A percentile compares a stretch with the other conserved stretches of the same genome.
Conservation (phyloP, 306 rosid genomes). For the Parietaria judaica region DNA sequence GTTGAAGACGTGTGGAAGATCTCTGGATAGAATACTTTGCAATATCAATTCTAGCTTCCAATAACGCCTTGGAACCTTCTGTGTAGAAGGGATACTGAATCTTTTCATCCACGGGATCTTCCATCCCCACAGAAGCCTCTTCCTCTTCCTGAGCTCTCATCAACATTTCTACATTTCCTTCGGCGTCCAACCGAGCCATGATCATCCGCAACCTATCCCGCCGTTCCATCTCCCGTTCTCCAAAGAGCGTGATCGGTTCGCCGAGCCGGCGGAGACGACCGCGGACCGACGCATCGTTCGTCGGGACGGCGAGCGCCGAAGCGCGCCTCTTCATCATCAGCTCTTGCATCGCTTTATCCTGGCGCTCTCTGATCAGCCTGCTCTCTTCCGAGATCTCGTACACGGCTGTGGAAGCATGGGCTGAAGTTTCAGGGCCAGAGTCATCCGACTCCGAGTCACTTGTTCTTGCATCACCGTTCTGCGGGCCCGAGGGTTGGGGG, state of each 20-base stretch:
- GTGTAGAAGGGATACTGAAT: slow-evolving; percentile 79
- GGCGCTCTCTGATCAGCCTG: slow-evolving; percentile 60
- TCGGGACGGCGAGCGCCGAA: slow-evolving; percentile 82
- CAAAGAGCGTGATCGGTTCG: slow-evolving; percentile 82
- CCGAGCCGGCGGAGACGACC: slow-evolving; percentile 85
- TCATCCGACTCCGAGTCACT: slow-evolving; percentile 67
- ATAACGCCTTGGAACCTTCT: slow-evolving; percentile 64
- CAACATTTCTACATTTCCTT: slow-evolving; percentile 76
- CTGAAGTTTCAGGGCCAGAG: slow-evolving; percentile 21
- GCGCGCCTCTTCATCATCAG: slow-evolving; percentile 84
- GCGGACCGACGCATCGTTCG: slow-evolving; percentile 85
- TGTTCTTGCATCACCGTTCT: slow-evolving; percentile 54
- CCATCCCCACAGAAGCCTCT: slow-evolving; percentile 56
- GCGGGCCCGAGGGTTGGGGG: slow-evolving; percentile 34
- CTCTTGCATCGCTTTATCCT: slow-evolving; percentile 73
- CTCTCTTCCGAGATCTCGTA: slow-evolving; percentile 90
- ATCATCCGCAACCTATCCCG: slow-evolving; percentile 75
- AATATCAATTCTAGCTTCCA: slow-evolving; percentile 58
- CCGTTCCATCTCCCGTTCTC: slow-evolving; percentile 95
- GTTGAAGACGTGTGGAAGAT: slow-evolving; percentile 65
- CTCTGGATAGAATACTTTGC: slow-evolving; percentile 58
- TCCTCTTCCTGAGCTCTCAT: slow-evolving; percentile 85
- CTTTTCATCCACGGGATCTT: slow-evolving; percentile 60
- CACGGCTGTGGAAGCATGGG: slow-evolving; percentile 39
- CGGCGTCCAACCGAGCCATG: slow-evolving; percentile 70